Percentiles rank a stretch among this genome's conserved stretches.
These are phyloP conservation scores for Rhinocladiella similis DNA, from an alignment of 2,329 filamentous ascomycete species.

Conservation along the genomic window DNA sequence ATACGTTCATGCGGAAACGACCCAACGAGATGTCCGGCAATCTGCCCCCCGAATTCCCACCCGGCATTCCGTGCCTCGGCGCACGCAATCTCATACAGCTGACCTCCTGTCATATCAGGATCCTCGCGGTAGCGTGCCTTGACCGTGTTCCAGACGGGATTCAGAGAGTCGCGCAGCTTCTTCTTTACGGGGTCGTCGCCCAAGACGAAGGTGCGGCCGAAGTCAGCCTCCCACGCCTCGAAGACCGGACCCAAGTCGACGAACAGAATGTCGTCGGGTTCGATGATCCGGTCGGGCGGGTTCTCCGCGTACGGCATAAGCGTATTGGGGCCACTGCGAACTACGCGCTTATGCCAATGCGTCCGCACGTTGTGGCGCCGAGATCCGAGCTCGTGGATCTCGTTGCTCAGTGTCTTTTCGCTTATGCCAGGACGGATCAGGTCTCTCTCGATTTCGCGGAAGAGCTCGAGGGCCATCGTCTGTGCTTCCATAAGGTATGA, in stretches of 20 bases:
- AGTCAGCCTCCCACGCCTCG: slow-evolving; percentile 55
- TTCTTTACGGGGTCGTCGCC: slow-evolving; percentile 49
- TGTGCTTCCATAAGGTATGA: slow-evolving; percentile 46
- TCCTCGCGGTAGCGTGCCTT: slow-evolving; percentile 42
- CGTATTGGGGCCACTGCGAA: slow-evolving; percentile 53
- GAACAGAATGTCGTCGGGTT: slow-evolving; percentile 52
- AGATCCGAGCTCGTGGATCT: slow-evolving; percentile 48
- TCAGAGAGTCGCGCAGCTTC: slow-evolving; percentile 46
- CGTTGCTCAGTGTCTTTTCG: slow-evolving; percentile 49
- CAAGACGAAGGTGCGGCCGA: slow-evolving; percentile 54
- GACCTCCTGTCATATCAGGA: slow-evolving; percentile 49
- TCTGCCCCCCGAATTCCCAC: slow-evolving; percentile 46
- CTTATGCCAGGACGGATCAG: slow-evolving; percentile 50
- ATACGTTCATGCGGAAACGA: slow-evolving; percentile 55
- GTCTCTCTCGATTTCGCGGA: slow-evolving; percentile 48
- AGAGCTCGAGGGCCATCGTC: slow-evolving; percentile 47
- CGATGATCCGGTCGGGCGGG: slow-evolving; percentile 50
- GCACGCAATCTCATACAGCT: slow-evolving; percentile 49
- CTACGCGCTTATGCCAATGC: slow-evolving; percentile 56
- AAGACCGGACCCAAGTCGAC: slow-evolving; percentile 56
- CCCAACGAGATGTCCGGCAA: slow-evolving; percentile 54
- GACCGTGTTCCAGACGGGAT: slow-evolving; percentile 49
- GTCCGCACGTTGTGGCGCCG: slow-evolving; percentile 47
- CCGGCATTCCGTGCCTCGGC: slow-evolving; percentile 41
- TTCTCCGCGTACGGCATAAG: slow-evolving; percentile 51